Percentiles rank a stretch among this genome's conserved stretches.
phyloP scores from a whole-genome alignment of 441 rosid species.

The Arabidopsis hybrid region DNA sequence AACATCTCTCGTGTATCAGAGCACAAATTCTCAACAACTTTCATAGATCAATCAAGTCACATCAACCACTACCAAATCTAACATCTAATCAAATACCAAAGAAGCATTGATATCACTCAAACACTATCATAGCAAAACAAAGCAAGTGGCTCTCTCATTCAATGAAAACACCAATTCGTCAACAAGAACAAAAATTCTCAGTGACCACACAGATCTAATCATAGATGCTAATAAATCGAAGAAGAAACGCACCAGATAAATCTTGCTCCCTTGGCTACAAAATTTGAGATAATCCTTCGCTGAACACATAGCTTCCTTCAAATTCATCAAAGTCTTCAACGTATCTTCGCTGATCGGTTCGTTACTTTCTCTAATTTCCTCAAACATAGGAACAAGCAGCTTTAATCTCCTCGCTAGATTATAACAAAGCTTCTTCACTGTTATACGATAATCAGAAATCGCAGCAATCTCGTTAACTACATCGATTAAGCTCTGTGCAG shows the following conservation, averaged over 20 bases:
- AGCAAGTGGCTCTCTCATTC: conserved; percentile 12
- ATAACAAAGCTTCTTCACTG: conserved; percentile 46
- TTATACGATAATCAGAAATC: conserved; percentile 36
- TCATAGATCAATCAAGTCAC: conserved; percentile 27
- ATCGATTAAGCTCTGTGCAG: conserved; percentile 44
- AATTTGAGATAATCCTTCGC: conserved; percentile 44
- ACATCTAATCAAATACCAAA: conserved; percentile 6
- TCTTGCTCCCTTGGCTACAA: conserved; percentile 48
- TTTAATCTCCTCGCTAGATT: conserved; percentile 48
- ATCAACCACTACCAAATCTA: conserved; percentile 13
- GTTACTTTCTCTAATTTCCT: conserved; percentile 43
- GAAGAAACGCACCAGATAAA: conserved; percentile 43
- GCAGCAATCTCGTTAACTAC: conserved; percentile 44
- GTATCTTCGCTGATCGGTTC: conserved; percentile 41
- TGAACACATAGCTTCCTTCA: conserved; percentile 38
- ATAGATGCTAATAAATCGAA: conserved; percentile 9
- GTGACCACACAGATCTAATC: conserved; percentile 41
- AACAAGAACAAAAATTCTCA: conserved; percentile 12
- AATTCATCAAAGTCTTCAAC: conserved; percentile 28
- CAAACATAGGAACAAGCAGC: conserved; percentile 48
- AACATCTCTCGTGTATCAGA: conserved; percentile 23
- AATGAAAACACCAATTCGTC: conserved; percentile 7
- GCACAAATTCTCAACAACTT: conserved; percentile 16
- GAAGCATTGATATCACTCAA: conserved; percentile 28
- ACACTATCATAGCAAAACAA: conserved; percentile 19